Conservation (phyloP, 108 stramenopile genomes). For the Skeletonema grethae region DNA sequence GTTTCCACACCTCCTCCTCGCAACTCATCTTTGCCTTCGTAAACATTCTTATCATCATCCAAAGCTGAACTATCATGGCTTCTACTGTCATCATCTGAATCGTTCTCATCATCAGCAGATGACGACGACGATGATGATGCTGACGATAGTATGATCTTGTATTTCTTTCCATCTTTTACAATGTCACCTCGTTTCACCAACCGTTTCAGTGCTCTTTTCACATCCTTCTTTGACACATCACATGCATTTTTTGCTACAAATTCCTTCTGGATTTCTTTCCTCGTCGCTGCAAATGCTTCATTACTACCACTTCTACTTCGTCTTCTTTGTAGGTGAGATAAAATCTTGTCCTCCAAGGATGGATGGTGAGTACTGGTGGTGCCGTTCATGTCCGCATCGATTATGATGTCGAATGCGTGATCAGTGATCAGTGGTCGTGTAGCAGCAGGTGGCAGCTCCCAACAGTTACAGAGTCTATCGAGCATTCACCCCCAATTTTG, state of each 20-base stretch:
- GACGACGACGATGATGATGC: background rate
- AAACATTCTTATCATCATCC: background rate
- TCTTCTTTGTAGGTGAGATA: slow-evolving; percentile 14
- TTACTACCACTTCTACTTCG: background rate
- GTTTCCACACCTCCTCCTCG: slow-evolving; percentile 5
- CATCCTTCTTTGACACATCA: slow-evolving; percentile 32
- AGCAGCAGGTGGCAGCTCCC: too few relatives aligned
- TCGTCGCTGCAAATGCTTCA: background rate
- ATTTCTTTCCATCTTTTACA: slow-evolving; percentile 52
- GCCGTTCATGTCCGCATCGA: slow-evolving; percentile 8
- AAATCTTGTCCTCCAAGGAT: slow-evolving; percentile 17
- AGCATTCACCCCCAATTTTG: too few relatives aligned
- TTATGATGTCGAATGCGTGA: too few relatives aligned
- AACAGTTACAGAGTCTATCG: too few relatives aligned
- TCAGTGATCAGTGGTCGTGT: too few relatives aligned
- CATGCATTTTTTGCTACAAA: slow-evolving; percentile 2
- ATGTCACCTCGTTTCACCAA: slow-evolving; percentile 44
- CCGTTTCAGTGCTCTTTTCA: slow-evolving; percentile 49
- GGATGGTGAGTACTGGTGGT: background rate
- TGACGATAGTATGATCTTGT: background rate
- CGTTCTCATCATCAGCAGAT: background rate
- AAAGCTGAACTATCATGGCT: background rate
- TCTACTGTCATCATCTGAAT: background rate
- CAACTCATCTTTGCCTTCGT: slow-evolving; percentile 5
- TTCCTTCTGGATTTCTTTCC: slow-evolving; percentile 25